Evolutionary conservation across 495 filamentous ascomycete species (phyloP).

Genomic region (Neurospora pannonica): DNA sequence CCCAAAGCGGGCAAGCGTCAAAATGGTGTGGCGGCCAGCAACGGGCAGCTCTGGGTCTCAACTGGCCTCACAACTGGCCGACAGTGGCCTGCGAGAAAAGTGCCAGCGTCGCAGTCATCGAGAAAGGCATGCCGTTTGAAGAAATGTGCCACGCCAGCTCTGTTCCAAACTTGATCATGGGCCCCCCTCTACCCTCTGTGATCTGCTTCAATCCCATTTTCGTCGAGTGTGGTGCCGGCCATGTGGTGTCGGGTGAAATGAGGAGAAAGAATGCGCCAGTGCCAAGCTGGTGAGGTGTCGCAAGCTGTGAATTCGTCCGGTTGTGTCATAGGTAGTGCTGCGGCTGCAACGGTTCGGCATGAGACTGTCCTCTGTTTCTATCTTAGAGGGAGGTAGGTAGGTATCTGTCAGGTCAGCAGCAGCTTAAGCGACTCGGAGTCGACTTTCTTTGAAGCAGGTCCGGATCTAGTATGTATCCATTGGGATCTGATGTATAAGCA

Average conservation of each 20-base stretch:
- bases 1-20: slow-evolving; percentile 24
- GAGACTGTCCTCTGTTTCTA: not conserved
- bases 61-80: not conserved
- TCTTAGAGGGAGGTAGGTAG: not conserved
- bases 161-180: not conserved
- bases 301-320: not conserved
- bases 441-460: not conserved
- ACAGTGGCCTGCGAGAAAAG: slow-evolving; percentile 5
- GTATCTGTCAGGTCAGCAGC: not conserved
- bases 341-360: not conserved
- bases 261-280: not conserved
- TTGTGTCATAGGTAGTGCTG: not conserved
- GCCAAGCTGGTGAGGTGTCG: not conserved
- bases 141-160: not conserved
- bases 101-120: slow-evolving; percentile 5
- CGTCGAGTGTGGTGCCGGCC: not conserved
- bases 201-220: not conserved
- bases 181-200: not conserved
- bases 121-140: not conserved
- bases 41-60: not conserved
- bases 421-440: not conserved
- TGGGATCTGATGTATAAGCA: not conserved
- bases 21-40: slow-evolving; percentile 18
- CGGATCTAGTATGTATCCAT: not conserved
- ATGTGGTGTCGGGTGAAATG: not conserved